These are phyloP conservation scores for Pseudocercospora eumusae DNA, from an alignment of 2,329 filamentous ascomycete species.

Conservation along the genomic window DNA sequence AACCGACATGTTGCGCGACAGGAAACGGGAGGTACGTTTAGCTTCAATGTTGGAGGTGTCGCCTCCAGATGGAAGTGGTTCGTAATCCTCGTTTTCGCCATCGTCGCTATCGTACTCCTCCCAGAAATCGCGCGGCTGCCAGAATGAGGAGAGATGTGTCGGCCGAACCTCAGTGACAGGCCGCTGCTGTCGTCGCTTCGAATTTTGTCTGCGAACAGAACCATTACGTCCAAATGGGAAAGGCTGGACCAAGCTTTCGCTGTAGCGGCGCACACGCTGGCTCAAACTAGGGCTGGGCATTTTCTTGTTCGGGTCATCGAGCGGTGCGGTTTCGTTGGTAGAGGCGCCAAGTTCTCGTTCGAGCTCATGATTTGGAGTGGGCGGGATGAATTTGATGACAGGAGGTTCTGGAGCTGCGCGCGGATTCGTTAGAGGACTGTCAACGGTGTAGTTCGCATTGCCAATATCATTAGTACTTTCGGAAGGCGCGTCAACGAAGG, in stretches of 20 bases:
- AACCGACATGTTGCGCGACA: slow-evolving; percentile 38
- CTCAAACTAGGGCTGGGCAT: slow-evolving; percentile 44
- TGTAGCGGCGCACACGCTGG: slow-evolving; percentile 50
- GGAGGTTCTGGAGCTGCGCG: slow-evolving; percentile 60
- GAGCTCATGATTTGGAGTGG: slow-evolving; percentile 53
- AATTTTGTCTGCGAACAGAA: slow-evolving; percentile 23
- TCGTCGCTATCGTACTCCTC: slow-evolving; percentile 54
- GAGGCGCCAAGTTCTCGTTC: slow-evolving; percentile 43
- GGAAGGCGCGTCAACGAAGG: slow-evolving; percentile 21
- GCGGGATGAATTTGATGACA: slow-evolving; percentile 56
- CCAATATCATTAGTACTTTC: slow-evolving; percentile 15
- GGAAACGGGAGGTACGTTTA: slow-evolving; percentile 16
- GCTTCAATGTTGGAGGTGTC: slow-evolving; percentile 47
- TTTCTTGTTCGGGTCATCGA: slow-evolving; percentile 10
- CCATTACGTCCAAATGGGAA: slow-evolving; percentile 40
- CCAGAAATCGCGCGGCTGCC: slow-evolving; percentile 65
- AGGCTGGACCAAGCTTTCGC: slow-evolving; percentile 47
- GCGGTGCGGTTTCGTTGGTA: slow-evolving; percentile 2
- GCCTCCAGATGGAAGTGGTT: slow-evolving; percentile 46
- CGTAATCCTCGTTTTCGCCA: slow-evolving; percentile 39
- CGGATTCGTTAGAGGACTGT: slow-evolving; percentile 62
- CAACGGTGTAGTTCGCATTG: slow-evolving; percentile 40
- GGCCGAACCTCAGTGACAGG: slow-evolving; percentile 33
- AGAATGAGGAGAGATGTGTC: slow-evolving; percentile 59
- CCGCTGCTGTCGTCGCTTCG: background rate